These are phyloP conservation scores for Teratosphaeria viscida DNA, from an alignment of 2,329 filamentous ascomycete species.

Conservation along the genomic window DNA sequence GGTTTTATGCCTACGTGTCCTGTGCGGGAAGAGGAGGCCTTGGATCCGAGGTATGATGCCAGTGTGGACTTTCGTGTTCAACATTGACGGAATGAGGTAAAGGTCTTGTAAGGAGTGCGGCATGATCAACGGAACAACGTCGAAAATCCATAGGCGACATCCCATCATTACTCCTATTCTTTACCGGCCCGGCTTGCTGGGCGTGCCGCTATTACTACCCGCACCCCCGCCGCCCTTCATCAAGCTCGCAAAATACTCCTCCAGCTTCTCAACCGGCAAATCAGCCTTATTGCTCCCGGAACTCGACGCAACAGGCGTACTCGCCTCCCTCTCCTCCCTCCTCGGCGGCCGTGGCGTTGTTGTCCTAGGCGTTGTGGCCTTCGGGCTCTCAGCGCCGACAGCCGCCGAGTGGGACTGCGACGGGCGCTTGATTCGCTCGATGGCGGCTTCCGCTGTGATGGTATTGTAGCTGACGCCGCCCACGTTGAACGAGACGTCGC, in stretches of 20 bases:
- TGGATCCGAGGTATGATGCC: too few species aligned
- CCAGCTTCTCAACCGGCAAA: slow-evolving; percentile 44
- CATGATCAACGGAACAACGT: too few species aligned
- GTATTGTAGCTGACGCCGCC: slow-evolving; percentile 67
- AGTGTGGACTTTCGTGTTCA: too few species aligned
- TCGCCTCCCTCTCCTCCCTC: slow-evolving; percentile 9
- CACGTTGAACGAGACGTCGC: slow-evolving; percentile 64
- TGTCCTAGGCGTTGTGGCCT: slow-evolving; percentile 1
- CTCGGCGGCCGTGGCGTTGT: slow-evolving; percentile 13
- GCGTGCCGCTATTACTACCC: slow-evolving; percentile 8
- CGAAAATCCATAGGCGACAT: too few species aligned
- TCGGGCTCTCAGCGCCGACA: neutral
- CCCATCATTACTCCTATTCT: too few species aligned
- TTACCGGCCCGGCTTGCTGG: slow-evolving; percentile 2
- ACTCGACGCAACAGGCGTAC: slow-evolving; percentile 2
- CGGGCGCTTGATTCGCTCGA: slow-evolving; percentile 22
- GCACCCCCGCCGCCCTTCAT: slow-evolving; percentile 40
- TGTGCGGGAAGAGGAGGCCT: too few species aligned
- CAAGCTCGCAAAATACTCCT: slow-evolving; percentile 49
- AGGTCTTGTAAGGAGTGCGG: too few species aligned
- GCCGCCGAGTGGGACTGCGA: neutral
- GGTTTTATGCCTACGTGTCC: too few species aligned
- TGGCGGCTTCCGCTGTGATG: slow-evolving; percentile 21
- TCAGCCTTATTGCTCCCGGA: slow-evolving; percentile 41
- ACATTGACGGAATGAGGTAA: too few species aligned